These are phyloP conservation scores for Phialemonium atrogriseum DNA, from an alignment of 2,329 filamentous ascomycete genomes.

Conservation along the genomic window DNA sequence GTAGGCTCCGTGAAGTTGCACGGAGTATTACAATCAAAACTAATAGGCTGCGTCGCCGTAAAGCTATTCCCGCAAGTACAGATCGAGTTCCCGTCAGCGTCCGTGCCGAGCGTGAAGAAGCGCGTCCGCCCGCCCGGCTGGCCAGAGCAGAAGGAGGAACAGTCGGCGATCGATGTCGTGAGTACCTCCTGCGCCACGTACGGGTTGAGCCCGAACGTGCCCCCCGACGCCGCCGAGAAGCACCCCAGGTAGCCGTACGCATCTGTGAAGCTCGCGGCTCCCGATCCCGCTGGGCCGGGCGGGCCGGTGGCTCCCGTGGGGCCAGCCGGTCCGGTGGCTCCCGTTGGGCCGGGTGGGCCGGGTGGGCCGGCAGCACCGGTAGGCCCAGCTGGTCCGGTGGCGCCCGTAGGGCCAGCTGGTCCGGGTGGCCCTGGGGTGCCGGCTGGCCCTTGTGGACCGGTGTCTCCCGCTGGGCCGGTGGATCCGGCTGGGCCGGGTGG, in stretches of 20 bases:
- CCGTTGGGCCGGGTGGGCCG: not conserved
- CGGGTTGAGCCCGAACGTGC: constrained; percentile 3
- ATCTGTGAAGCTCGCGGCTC: not conserved
- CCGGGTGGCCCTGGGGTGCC: too few species aligned
- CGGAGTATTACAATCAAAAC: constrained; percentile 1
- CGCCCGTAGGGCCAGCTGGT: not conserved
- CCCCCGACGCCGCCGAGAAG: constrained; percentile 4
- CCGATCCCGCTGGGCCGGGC: constrained; percentile 1
- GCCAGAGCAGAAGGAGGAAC: constrained; percentile 7
- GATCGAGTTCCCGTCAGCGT: constrained; percentile 4
- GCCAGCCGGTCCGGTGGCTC: constrained; percentile 1
- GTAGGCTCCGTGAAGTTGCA: constrained; percentile 1
- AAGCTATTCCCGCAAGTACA: constrained; percentile 9
- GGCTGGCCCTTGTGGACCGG: too few species aligned
- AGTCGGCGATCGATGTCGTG: constrained; percentile 8
- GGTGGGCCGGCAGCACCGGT: not conserved
- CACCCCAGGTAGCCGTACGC: constrained; percentile 8
- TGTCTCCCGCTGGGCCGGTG: too few species aligned
- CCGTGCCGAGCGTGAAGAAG: constrained; percentile 8
- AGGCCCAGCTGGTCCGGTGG: constrained; percentile 1
- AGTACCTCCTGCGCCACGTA: constrained; percentile 5
- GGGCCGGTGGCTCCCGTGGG: not conserved
- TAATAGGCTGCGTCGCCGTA: too few species aligned
- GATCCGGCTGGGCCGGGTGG: too few species aligned
- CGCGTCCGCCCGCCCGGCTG: constrained; percentile 2